These are phyloP conservation scores for Aspergillus sclerotiicarbonarius DNA, from an alignment of 495 filamentous ascomycete species.

Conservation along the genomic window DNA sequence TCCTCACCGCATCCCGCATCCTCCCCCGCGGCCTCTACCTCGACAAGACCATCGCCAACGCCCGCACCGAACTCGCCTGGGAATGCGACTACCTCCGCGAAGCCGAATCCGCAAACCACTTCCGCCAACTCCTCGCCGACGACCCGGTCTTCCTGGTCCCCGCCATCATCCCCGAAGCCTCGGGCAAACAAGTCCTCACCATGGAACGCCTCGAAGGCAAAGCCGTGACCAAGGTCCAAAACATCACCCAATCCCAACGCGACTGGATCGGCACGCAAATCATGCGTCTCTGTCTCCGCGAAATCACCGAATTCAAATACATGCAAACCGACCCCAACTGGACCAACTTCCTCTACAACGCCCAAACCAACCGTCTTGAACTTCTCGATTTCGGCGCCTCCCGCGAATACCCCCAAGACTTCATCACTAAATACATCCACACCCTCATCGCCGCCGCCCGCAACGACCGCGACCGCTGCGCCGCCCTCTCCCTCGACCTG, in stretches of 20 bases:
- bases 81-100: slow-evolving; percentile 95
- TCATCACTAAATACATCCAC: slow-evolving; percentile 73
- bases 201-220: slow-evolving; percentile 87
- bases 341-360: slow-evolving; percentile 98
- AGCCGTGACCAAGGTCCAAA: slow-evolving; percentile 78
- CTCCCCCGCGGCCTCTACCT: slow-evolving; percentile 91
- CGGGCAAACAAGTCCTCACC: slow-evolving; percentile 82
- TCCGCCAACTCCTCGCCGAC: slow-evolving; percentile 66
- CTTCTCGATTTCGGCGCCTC: slow-evolving; percentile 95
- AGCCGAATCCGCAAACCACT: slow-evolving; percentile 72
- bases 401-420: slow-evolving; percentile 75
- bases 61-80: slow-evolving; percentile 89
- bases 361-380: slow-evolving; percentile 68
- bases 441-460: slow-evolving; percentile 76
- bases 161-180: slow-evolving; percentile 71
- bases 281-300: slow-evolving; percentile 86
- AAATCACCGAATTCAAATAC: slow-evolving; percentile 89
- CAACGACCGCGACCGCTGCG: slow-evolving; percentile 60
- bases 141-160: slow-evolving; percentile 81
- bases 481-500: slow-evolving; percentile 70
- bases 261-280: slow-evolving; percentile 93
- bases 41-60: slow-evolving; percentile 96
- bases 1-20: slow-evolving; percentile 84
- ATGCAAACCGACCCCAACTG: slow-evolving; percentile 99
- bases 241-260: slow-evolving; percentile 73